phyloP scores from a whole-genome alignment of 768 basidiomycete species.

The Lactarius sanguifluus region DNA sequence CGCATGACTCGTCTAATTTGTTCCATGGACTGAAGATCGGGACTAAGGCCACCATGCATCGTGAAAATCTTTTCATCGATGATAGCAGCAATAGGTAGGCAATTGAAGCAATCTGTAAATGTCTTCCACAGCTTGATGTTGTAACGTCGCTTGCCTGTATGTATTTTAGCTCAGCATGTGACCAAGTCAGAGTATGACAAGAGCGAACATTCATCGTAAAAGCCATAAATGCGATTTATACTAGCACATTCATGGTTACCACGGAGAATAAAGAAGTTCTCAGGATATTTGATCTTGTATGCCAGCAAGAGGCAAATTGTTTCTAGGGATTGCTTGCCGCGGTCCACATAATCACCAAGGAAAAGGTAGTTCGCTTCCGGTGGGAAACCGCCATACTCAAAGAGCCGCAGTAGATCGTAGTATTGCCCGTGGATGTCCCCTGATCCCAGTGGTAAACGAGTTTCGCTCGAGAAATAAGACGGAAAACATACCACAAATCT shows the following conservation, averaged over 20 bases:
- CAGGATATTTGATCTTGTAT: constrained; percentile 99
- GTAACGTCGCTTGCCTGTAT: constrained; percentile 95
- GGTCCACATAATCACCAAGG: constrained; percentile 98
- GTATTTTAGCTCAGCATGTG: constrained; percentile 13
- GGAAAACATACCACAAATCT: constrained; percentile 88
- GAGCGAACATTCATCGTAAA: constrained; percentile 97
- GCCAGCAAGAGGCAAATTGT: constrained; percentile 99
- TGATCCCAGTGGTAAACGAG: constrained; percentile 36
- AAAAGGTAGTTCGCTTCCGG: constrained; percentile 99
- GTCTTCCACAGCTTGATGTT: constrained; percentile 99
- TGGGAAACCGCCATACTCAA: constrained; percentile 99
- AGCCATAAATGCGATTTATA: constrained; percentile 99
- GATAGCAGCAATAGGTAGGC: constrained; percentile 97
- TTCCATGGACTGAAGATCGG: constrained; percentile 98
- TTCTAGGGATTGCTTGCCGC: constrained; percentile 98
- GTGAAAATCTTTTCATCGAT: constrained; percentile 99
- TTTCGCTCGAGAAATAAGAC: constrained; percentile 10
- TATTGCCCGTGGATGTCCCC: constrained; percentile 99
- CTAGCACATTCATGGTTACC: constrained; percentile 99
- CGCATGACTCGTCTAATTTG: constrained; percentile 99
- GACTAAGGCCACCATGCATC: constrained; percentile 97
- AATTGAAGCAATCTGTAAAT: constrained; percentile 99
- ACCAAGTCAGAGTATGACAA: neutral
- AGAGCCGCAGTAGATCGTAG: constrained; percentile 95
- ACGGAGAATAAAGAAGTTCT: constrained; percentile 99